Conservation (phyloP, 352 stramenopile genomes). For the Plasmopara halstedii region DNA sequence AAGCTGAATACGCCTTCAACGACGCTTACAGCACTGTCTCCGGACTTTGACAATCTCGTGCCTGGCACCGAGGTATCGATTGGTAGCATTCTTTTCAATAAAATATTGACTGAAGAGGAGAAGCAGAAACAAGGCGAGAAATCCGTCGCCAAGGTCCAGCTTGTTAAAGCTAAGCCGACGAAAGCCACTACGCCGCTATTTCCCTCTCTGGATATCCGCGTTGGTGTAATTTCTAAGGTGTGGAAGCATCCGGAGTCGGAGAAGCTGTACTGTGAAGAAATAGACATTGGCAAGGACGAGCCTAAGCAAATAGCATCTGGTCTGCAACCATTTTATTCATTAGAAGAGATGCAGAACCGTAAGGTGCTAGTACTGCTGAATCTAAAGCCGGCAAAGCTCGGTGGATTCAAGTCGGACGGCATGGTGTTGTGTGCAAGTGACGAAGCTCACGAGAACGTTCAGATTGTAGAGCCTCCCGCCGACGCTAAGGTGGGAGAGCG, state of each 20-base stretch:
- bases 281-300: constrained; percentile 93
- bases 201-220: constrained; percentile 70
- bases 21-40: constrained; percentile 64
- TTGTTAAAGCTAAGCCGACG: constrained; percentile 30
- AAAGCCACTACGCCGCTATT: constrained; percentile 62
- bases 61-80: constrained; percentile 86
- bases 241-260: constrained; percentile 84
- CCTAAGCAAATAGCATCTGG: constrained; percentile 94
- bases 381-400: constrained; percentile 96
- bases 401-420: constrained; percentile 93
- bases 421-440: constrained; percentile 96
- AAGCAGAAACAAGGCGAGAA: constrained; percentile 49
- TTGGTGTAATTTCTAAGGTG: constrained; percentile 71
- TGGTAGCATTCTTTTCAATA: constrained; percentile 94
- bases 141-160: constrained; percentile 43
- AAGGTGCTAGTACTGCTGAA: constrained; percentile 97
- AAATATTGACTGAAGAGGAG: constrained; percentile 79
- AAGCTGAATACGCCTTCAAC: constrained; percentile 88
- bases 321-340: constrained; percentile 91
- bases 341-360: constrained; percentile 92
- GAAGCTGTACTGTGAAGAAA: constrained; percentile 99
- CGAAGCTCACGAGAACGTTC: constrained; percentile 86
- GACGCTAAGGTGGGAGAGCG: constrained; percentile 90
- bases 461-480: constrained; percentile 91
- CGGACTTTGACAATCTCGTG: constrained; percentile 89